A percentile compares a stretch with the other conserved stretches of the same genome.
Evolutionary conservation across 495 filamentous ascomycete genomes (phyloP).

Genomic region (Xylaria nigripes): DNA sequence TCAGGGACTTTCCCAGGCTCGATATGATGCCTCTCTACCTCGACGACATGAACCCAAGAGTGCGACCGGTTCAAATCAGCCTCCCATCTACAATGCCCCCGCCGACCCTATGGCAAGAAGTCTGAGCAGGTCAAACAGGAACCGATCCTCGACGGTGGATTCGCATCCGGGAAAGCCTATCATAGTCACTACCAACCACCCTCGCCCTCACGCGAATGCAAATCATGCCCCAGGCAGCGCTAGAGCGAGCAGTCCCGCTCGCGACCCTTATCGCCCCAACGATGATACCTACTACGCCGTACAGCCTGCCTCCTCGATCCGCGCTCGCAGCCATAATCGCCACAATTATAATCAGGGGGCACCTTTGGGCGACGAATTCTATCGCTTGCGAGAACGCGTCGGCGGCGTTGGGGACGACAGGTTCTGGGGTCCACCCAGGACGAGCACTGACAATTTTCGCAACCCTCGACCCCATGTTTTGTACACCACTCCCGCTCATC

Average conservation of each 20-base stretch:
- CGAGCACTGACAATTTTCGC: slow-evolving; percentile 31
- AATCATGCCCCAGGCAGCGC: slow-evolving; percentile 25
- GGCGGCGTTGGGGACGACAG: slow-evolving; percentile 24
- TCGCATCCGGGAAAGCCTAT: slow-evolving; percentile 33
- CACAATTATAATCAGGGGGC: slow-evolving; percentile 27
- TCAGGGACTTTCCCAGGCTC: slow-evolving; percentile 32
- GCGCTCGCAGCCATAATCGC: slow-evolving; percentile 25
- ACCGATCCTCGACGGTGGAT: slow-evolving; percentile 34
- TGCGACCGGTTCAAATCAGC: slow-evolving; percentile 9
- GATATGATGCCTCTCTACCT: slow-evolving; percentile 27
- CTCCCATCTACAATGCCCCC: slow-evolving; percentile 39
- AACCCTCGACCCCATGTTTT: slow-evolving; percentile 25
- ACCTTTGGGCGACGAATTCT: slow-evolving; percentile 36
- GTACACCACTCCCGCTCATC: slow-evolving; percentile 23
- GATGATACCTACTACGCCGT: slow-evolving; percentile 41
- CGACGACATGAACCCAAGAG: slow-evolving; percentile 24
- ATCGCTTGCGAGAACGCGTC: slow-evolving; percentile 36
- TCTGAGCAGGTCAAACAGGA: slow-evolving; percentile 29
- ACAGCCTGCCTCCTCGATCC: slow-evolving; percentile 43
- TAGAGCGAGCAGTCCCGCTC: slow-evolving; percentile 36
- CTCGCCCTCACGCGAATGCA: slow-evolving; percentile 18
- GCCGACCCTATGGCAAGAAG: slow-evolving; percentile 35
- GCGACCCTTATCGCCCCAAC: slow-evolving; percentile 41
- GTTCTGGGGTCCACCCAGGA: slow-evolving; percentile 23
- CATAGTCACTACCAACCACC: slow-evolving; percentile 38